Percentiles rank a stretch among this genome's conserved stretches.
Evolutionary conservation across 2,329 filamentous ascomycete species (phyloP).

Genomic region (Aspergillus piperis): DNA sequence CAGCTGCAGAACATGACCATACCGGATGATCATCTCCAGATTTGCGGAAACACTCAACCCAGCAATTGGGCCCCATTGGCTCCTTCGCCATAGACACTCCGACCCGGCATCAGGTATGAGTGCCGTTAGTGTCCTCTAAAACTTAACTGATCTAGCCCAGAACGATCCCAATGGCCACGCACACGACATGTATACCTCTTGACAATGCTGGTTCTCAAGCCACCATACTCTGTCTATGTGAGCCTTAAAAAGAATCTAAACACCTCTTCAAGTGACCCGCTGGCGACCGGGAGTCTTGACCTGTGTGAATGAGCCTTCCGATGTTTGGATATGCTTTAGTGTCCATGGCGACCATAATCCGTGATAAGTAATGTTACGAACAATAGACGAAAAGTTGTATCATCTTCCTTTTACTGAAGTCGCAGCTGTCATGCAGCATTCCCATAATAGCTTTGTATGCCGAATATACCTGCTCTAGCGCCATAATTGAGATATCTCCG

Average conservation of each 20-base stretch:
- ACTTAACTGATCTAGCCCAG: background rate
- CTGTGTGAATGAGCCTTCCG: background rate
- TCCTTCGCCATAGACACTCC: background rate
- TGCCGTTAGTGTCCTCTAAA: too few relatives aligned
- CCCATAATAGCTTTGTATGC: background rate
- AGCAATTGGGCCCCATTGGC: conserved; percentile 4
- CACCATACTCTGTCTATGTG: background rate
- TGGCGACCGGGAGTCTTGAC: background rate
- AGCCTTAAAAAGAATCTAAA: background rate
- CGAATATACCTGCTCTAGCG: background rate
- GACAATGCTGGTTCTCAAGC: background rate
- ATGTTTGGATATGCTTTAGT: background rate
- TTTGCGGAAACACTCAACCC: background rate
- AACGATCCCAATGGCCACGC: background rate
- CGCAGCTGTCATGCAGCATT: background rate
- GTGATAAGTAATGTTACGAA: background rate
- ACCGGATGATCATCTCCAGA: conserved; percentile 6
- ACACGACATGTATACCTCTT: background rate
- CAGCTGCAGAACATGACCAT: conserved; percentile 6
- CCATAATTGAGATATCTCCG: background rate
- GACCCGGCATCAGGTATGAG: background rate
- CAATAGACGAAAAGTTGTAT: background rate
- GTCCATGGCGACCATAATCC: background rate
- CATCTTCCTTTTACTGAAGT: background rate
- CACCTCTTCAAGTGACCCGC: background rate